Evolutionary conservation across 1,284 basidiomycete species (phyloP).

Genomic region (Sanghuangporus baumii): DNA sequence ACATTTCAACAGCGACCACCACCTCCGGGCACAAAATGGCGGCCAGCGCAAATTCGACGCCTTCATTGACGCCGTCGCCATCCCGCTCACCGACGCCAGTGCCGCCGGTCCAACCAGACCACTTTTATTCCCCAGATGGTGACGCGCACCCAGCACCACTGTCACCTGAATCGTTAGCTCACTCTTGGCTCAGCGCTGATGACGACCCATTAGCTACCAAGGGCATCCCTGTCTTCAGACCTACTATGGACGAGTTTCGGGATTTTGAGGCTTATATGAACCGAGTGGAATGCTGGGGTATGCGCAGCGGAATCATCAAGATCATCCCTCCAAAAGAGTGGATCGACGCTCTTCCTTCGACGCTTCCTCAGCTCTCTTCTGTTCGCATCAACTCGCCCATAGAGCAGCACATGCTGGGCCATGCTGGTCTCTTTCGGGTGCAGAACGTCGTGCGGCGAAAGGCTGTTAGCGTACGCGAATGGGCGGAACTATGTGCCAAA

Average conservation of each 20-base stretch:
- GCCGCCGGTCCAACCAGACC: slow-evolving; percentile 62
- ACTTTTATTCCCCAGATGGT: slow-evolving; percentile 61
- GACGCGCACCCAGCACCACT: slow-evolving; percentile 36
- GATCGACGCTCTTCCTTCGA: slow-evolving; percentile 67
- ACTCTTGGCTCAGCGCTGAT: slow-evolving; percentile 65
- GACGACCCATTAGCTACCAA: slow-evolving; percentile 82
- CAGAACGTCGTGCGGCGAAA: slow-evolving; percentile 88
- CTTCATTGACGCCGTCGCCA: slow-evolving; percentile 15
- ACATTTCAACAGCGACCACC: neutral
- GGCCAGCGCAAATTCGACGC: slow-evolving; percentile 8
- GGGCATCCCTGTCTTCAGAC: slow-evolving; percentile 92
- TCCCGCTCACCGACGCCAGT: slow-evolving; percentile 17
- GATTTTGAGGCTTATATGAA: slow-evolving; percentile 90
- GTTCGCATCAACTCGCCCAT: slow-evolving; percentile 84
- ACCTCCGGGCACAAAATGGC: neutral
- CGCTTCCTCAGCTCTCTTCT: slow-evolving; percentile 59
- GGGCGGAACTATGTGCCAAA: slow-evolving; percentile 75
- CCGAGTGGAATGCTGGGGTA: slow-evolving; percentile 82
- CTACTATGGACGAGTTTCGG: slow-evolving; percentile 80
- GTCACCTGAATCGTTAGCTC: slow-evolving; percentile 53
- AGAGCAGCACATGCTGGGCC: slow-evolving; percentile 87
- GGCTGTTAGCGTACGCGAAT: slow-evolving; percentile 78
- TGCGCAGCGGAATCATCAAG: slow-evolving; percentile 86
- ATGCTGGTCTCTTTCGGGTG: slow-evolving; percentile 82
- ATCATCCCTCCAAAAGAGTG: slow-evolving; percentile 92